phyloP scores from a whole-genome alignment of 495 filamentous ascomycete species.

The Cercophora sp. region DNA sequence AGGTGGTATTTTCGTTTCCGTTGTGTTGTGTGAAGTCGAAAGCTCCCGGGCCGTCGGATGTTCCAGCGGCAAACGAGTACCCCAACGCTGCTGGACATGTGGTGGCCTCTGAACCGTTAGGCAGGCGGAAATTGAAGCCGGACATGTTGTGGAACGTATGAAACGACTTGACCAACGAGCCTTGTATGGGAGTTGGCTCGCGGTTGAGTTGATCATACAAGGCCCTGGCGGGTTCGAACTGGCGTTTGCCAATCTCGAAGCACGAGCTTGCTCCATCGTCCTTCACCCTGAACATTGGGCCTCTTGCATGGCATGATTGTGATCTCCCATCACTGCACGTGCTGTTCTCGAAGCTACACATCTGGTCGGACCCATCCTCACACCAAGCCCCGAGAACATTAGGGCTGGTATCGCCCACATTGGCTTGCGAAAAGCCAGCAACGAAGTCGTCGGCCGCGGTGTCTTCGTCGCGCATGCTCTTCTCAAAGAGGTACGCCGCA shows the following conservation, averaged over 20 bases:
- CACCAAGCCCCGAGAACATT: constrained; percentile 84
- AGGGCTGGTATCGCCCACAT: constrained; percentile 88
- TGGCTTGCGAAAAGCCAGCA: constrained; percentile 89
- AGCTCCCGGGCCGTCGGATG: constrained; percentile 85
- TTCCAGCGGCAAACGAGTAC: constrained; percentile 91
- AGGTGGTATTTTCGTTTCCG: constrained; percentile 66
- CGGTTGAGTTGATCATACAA: constrained; percentile 57
- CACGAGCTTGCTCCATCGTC: constrained; percentile 75
- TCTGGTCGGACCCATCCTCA: constrained; percentile 65
- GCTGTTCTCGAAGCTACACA: constrained; percentile 65
- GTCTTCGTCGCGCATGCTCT: constrained; percentile 51
- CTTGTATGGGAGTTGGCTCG: constrained; percentile 47
- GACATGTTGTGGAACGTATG: constrained; percentile 76
- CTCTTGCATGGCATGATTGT: constrained; percentile 75
- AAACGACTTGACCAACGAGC: constrained; percentile 64
- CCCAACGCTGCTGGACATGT: constrained; percentile 93
- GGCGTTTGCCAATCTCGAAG: constrained; percentile 71
- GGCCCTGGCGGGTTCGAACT: constrained; percentile 63
- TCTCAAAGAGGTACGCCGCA: constrained; percentile 78
- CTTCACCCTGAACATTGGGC: constrained; percentile 68
- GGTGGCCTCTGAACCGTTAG: constrained; percentile 65
- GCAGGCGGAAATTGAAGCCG: constrained; percentile 65
- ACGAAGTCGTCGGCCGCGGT: constrained; percentile 61
- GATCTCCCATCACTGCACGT: constrained; percentile 71
- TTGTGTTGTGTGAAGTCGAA: constrained; percentile 94